Evolutionary conservation across 805 yeast species (phyloP), one percentile per base, ranked within the genome.

Genomic region (Yarrowia osloensis): DNA sequence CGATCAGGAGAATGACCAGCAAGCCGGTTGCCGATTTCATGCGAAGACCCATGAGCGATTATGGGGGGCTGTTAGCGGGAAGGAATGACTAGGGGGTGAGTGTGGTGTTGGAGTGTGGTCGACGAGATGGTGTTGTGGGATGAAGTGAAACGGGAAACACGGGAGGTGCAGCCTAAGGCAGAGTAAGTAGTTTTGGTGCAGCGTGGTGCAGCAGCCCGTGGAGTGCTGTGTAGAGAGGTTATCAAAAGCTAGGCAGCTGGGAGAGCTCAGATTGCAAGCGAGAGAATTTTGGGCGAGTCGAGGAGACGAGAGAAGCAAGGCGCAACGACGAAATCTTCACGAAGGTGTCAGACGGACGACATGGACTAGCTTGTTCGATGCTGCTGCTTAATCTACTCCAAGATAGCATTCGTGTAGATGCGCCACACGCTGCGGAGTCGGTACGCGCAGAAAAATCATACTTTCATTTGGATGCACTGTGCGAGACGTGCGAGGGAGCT

Each of bases 1-100:
- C 82, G 4, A 86, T 73, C 5, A 80, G 74, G 26, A 85, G 77
- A 28, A 85, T 74, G 49, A 78, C 72, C 52, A 74, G 62, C 33
- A 80, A 73, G 54, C 79, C 73, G 3, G 80, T 74, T 5, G 80
- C 81, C 12, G 79, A 71, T 46, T 77, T 61, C 37, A 71, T 26
- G 33, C 71, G 68, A n/a, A 68, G 39, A n/a, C 69, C 73, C 73
- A 71, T 71, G 40, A 57, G 61, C 61, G 61, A 54, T 54, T 57
- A 57, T 22, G 49, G 63, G 21, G 22, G 44, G 3, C 31, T 7
- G 19, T 4, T 13, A 15, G 40, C 21, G 35, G 21, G 28, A 40
- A 40, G 47, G 63, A 57, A 15, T 15, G 63, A 50, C 57, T 50
- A 4, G 24, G 17, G 31, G 63, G 63, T 39, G 63, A 40, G 63